Percentiles rank a stretch among this genome's conserved stretches.
Evolutionary conservation across 495 filamentous ascomycete genomes (phyloP).

Genomic region (Aspergillus campestris): DNA sequence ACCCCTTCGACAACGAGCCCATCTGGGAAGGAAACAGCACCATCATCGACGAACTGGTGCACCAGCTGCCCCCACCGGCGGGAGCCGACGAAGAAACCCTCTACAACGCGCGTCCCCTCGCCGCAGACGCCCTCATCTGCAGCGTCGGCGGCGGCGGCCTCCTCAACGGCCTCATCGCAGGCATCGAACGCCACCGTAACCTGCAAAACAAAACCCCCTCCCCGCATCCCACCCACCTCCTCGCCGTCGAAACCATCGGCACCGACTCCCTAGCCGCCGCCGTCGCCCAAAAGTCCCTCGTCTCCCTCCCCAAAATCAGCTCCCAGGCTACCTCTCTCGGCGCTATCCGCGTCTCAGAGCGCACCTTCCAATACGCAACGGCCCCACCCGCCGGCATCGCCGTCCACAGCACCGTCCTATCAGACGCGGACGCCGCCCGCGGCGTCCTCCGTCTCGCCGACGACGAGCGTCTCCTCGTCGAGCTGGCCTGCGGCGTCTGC

Average conservation of each 20-base stretch:
- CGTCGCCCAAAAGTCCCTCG: conserved; percentile 49
- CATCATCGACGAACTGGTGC: conserved; percentile 63
- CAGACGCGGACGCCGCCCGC: conserved; percentile 72
- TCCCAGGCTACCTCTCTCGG: conserved; percentile 75
- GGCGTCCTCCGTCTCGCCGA: conserved; percentile 70
- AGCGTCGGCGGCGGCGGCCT: conserved; percentile 86
- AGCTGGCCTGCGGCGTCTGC: conserved; percentile 76
- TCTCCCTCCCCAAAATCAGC: conserved; percentile 67
- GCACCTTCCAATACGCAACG: conserved; percentile 57
- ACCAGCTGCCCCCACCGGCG: conserved; percentile 42
- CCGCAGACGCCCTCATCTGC: conserved; percentile 65
- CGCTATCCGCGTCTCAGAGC: conserved; percentile 60
- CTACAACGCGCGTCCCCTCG: conserved; percentile 26
- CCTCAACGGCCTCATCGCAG: conserved; percentile 69
- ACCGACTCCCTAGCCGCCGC: conserved; percentile 62
- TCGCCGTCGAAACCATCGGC: conserved; percentile 78
- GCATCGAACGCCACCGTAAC: conserved; percentile 42
- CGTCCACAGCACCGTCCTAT: conserved; percentile 61
- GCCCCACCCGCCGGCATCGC: conserved; percentile 30
- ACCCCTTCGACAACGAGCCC: conserved; percentile 77
- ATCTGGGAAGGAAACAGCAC: conserved; percentile 76
- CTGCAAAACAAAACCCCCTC: not conserved
- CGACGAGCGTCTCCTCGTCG: conserved; percentile 72
- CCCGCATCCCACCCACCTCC: conserved; percentile 41
- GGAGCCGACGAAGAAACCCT: conserved; percentile 24